A percentile compares a stretch with the other conserved stretches of the same genome.
Evolutionary conservation across 2,329 filamentous ascomycete genomes (phyloP).

Genomic region (Neocucurbitaria cava): DNA sequence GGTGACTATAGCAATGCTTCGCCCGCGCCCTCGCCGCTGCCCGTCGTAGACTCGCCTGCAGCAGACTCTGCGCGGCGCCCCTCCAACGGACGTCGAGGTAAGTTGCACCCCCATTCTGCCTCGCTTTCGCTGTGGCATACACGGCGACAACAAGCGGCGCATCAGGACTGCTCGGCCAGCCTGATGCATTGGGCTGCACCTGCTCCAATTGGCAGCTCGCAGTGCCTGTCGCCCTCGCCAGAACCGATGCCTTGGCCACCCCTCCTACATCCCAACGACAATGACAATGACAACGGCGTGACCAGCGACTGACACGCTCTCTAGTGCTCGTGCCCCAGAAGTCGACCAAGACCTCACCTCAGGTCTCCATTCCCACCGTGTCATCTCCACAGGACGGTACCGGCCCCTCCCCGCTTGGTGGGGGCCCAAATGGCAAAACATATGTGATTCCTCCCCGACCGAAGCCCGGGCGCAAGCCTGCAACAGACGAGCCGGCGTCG

Average conservation of each 20-base stretch:
- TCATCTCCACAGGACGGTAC: slow-evolving; percentile 27
- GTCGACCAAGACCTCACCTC: slow-evolving; percentile 9
- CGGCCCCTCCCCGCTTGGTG: slow-evolving; percentile 39
- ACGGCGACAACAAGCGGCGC: slow-evolving; percentile 1
- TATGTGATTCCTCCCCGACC: slow-evolving; percentile 53
- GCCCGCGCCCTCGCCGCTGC: slow-evolving; percentile 19
- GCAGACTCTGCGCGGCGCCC: slow-evolving; percentile 22
- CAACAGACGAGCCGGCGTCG: slow-evolving; percentile 88
- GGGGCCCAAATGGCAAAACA: slow-evolving; percentile 48
- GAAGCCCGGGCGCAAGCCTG: slow-evolving; percentile 86
- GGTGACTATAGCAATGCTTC: slow-evolving; percentile 19
- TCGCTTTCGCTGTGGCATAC: slow-evolving; percentile 11
- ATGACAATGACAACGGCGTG: too few relatives aligned
- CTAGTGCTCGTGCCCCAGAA: slow-evolving; percentile 18
- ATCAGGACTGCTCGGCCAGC: not conserved
- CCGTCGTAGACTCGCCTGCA: slow-evolving; percentile 13
- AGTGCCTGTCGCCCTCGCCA: not conserved
- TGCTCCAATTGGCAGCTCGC: not conserved
- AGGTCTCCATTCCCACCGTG: slow-evolving; percentile 29
- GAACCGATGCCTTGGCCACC: not conserved
- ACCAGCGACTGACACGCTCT: slow-evolving; percentile 19
- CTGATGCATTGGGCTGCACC: not conserved
- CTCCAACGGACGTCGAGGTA: slow-evolving; percentile 22
- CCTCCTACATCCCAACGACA: not conserved
- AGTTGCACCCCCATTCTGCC: slow-evolving; percentile 16